These are phyloP conservation scores for Mrakia blollopis DNA, from an alignment of 768 basidiomycete species.

Conservation along the genomic window DNA sequence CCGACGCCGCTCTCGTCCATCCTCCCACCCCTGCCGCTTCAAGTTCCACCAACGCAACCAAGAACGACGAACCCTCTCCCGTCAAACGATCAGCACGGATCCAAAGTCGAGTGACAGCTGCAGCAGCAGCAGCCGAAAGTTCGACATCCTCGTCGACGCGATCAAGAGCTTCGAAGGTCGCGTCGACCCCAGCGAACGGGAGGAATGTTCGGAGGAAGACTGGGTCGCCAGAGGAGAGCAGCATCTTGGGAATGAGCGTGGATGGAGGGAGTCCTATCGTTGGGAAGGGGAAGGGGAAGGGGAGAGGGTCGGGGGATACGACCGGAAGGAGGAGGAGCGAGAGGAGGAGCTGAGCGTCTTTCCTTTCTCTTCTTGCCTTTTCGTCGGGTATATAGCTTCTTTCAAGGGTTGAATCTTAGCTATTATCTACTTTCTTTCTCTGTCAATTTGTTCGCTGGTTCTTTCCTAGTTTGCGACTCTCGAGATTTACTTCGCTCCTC, in stretches of 20 bases:
- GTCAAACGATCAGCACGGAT: constrained; percentile 5
- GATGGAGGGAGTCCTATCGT: not conserved
- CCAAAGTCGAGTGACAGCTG: not conserved
- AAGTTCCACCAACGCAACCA: not conserved
- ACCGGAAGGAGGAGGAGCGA: not conserved
- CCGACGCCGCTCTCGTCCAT: not conserved
- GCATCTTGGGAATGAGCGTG: not conserved
- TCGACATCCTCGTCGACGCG: not conserved
- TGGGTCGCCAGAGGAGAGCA: not conserved
- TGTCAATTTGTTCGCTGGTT: too few relatives aligned
- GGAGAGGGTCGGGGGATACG: not conserved
- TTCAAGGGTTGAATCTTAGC: too few relatives aligned
- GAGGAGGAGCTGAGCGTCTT: not conserved
- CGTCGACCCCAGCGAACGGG: not conserved
- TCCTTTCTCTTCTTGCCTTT: too few relatives aligned
- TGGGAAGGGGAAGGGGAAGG: not conserved
- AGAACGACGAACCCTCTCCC: not conserved
- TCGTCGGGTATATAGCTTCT: too few relatives aligned
- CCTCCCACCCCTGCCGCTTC: not conserved
- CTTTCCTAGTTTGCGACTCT: too few relatives aligned
- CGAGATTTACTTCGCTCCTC: too few relatives aligned
- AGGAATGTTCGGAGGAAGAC: not conserved
- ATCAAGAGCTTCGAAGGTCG: too few relatives aligned
- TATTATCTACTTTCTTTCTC: too few relatives aligned
- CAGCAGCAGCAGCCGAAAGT: not conserved